A percentile compares a stretch with the other conserved stretches of the same genome.
Conservation (phyloP, 1,284 basidiomycete species). For the Rhodotorula sp. region DNA sequence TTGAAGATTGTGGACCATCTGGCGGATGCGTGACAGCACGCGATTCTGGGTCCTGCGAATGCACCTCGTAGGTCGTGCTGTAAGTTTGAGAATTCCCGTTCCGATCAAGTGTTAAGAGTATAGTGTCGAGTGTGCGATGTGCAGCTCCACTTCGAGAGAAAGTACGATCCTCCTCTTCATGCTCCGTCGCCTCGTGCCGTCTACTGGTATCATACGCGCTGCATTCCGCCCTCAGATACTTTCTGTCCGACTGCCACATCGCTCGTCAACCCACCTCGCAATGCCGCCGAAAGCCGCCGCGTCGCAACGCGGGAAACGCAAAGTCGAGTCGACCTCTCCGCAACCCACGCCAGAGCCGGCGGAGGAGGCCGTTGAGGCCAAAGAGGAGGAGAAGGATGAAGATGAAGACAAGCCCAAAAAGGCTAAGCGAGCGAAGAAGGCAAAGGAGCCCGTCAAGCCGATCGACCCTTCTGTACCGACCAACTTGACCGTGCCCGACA, state of each 20-base stretch:
- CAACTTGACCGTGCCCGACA: slow-evolving; percentile 43
- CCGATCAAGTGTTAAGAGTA: too few relatives aligned
- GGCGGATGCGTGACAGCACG: too few relatives aligned
- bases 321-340: background rate
- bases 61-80: too few relatives aligned
- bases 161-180: too few relatives aligned
- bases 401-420: slow-evolving; percentile 9
- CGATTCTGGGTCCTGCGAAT: too few relatives aligned
- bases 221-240: background rate
- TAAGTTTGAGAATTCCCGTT: too few relatives aligned
- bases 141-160: too few relatives aligned
- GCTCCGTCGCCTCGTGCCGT: background rate
- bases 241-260: background rate
- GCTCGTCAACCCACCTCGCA: background rate
- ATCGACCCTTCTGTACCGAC: slow-evolving; percentile 40
- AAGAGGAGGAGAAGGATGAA: background rate
- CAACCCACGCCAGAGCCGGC: background rate
- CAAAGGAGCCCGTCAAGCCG: slow-evolving; percentile 42
- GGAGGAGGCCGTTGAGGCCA: too few relatives aligned
- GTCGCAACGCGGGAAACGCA: background rate
- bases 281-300: slow-evolving; percentile 23
- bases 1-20: background rate
- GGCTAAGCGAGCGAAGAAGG: slow-evolving; percentile 33
- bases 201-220: background rate
- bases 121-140: too few relatives aligned